Conservation (phyloP, 176 grass and related monocot species). For the Phyllostachys edulis region DNA sequence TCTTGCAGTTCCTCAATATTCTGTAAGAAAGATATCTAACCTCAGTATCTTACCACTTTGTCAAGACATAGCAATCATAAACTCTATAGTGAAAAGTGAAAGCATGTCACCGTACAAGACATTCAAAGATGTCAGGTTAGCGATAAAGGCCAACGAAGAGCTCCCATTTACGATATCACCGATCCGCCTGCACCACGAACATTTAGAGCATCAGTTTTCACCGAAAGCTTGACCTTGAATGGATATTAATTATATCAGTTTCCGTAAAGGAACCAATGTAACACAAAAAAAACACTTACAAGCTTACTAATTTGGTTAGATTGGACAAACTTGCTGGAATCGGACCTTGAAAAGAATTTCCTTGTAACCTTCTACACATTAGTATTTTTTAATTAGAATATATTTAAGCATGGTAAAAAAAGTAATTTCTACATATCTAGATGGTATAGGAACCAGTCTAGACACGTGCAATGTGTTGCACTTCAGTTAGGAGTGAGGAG, state of each 20-base stretch:
- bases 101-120: constrained; percentile 34
- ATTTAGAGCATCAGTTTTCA: neutral
- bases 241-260: neutral
- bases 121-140: constrained; percentile 53
- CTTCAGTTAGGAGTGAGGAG: no score
- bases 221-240: neutral
- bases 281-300: neutral
- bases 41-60: neutral
- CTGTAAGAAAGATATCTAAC: constrained; percentile 35
- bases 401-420: neutral
- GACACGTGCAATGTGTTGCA: no score
- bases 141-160: constrained; percentile 54
- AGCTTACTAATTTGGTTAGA: constrained; percentile 45
- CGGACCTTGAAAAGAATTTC: constrained; percentile 76
- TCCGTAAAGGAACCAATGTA: neutral
- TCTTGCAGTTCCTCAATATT: constrained; percentile 69
- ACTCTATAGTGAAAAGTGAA: neutral
- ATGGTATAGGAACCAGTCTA: no score
- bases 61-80: neutral
- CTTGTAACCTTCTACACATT: constrained; percentile 57
- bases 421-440: no score
- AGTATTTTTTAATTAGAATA: neutral
- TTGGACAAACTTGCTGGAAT: constrained; percentile 63
- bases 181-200: constrained; percentile 37
- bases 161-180: constrained; percentile 61